A percentile compares a stretch with the other conserved stretches of the same genome.
These are phyloP conservation scores for Termitomyces sp. DNA, from an alignment of 768 basidiomycete genomes.

Conservation along the genomic window DNA sequence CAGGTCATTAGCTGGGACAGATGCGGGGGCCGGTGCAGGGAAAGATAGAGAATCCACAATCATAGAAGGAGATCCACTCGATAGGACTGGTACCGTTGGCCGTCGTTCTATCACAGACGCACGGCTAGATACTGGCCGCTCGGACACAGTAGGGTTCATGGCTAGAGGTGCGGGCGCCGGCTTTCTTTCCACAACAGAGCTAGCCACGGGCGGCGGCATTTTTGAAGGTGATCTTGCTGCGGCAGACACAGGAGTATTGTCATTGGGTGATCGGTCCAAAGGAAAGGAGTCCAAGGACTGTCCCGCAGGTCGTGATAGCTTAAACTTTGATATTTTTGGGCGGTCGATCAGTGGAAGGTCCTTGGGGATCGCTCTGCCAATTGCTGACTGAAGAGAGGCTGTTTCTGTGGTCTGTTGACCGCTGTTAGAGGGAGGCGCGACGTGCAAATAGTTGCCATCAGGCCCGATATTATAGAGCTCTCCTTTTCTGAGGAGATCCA, in stretches of 20 bases:
- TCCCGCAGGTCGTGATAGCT: conserved; percentile 35
- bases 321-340: conserved; percentile 48
- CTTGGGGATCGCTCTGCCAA: conserved; percentile 9
- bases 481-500: conserved; percentile 49
- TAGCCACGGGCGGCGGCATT: conserved; percentile 11
- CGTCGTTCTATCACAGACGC: conserved; percentile 8
- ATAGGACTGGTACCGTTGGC: neutral
- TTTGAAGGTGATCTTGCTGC: conserved; percentile 36
- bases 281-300: conserved; percentile 19
- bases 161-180: conserved; percentile 27
- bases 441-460: conserved; percentile 31
- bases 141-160: conserved; percentile 12
- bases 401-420: neutral
- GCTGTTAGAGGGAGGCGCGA: conserved; percentile 12
- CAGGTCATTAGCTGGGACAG: conserved; percentile 4
- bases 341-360: conserved; percentile 29
- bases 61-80: conserved; percentile 25
- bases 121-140: conserved; percentile 25
- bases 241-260: conserved; percentile 24
- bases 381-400: conserved; percentile 6
- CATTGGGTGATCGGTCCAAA: neutral
- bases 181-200: conserved; percentile 14
- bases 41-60: conserved; percentile 40
- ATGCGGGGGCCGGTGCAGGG: conserved; percentile 19
- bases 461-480: conserved; percentile 54